Conservation (phyloP, 2,329 filamentous ascomycete species). For the Colletotrichum filicis region DNA sequence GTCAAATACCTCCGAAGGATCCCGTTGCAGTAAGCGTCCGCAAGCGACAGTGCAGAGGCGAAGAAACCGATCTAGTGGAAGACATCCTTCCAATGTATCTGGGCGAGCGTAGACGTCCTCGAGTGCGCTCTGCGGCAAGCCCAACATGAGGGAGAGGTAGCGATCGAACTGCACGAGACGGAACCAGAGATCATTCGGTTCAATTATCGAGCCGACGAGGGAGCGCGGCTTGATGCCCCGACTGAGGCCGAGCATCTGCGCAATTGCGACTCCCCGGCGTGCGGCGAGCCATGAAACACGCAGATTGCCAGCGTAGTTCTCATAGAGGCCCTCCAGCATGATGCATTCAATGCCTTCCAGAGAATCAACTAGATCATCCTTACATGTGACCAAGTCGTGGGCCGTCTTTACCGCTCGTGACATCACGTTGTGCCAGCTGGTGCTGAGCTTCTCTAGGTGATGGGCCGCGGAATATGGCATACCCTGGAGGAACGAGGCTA, state of each 20-base stretch:
- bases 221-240: constrained; percentile 2
- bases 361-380: constrained; percentile 56
- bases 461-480: neutral
- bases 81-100: constrained; percentile 36
- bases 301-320: constrained; percentile 58
- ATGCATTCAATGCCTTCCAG: constrained; percentile 62
- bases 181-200: constrained; percentile 46
- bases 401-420: constrained; percentile 42
- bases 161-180: constrained; percentile 50
- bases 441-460: constrained; percentile 32
- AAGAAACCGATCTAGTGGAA: constrained; percentile 44
- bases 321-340: constrained; percentile 58
- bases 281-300: constrained; percentile 56
- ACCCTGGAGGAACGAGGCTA: constrained; percentile 50
- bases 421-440: constrained; percentile 41
- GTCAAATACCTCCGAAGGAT: constrained; percentile 39
- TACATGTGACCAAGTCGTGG: constrained; percentile 51
- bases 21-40: constrained; percentile 49
- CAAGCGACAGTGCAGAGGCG: constrained; percentile 44
- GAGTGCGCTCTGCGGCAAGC: constrained; percentile 46
- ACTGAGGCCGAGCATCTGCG: constrained; percentile 53
- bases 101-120: constrained; percentile 22
- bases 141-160: constrained; percentile 51
- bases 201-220: constrained; percentile 6
- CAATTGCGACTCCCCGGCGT: constrained; percentile 56